phyloP scores from a whole-genome alignment of 331 rosid species.

The Cydonia oblonga region DNA sequence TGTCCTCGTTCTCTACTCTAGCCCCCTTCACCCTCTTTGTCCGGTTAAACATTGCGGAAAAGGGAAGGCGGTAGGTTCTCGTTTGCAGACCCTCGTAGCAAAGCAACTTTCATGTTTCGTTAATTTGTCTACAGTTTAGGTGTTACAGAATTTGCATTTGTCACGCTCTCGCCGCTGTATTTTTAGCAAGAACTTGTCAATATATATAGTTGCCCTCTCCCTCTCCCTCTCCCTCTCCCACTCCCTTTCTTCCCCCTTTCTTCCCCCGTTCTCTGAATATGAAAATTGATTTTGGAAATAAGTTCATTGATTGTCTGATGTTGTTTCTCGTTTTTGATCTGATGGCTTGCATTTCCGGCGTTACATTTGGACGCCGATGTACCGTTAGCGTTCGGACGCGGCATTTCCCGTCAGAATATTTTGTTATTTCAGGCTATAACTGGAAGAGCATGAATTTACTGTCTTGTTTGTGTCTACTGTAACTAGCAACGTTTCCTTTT shows the following conservation, averaged over 20 bases:
- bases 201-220: neutral
- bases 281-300: neutral
- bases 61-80: conserved; percentile 2
- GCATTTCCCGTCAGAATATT: neutral
- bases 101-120: conserved; percentile 26
- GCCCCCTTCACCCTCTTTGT: neutral
- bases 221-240: neutral
- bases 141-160: conserved; percentile 23
- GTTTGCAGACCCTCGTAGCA: conserved; percentile 20
- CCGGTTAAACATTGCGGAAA: neutral
- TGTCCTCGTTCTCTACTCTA: neutral
- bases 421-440: neutral
- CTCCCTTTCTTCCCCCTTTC: no score
- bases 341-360: neutral
- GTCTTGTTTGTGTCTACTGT: no score
- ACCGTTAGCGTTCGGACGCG: neutral
- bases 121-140: conserved; percentile 32
- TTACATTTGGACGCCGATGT: neutral
- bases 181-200: conserved; percentile 27
- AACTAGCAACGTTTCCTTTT: no score
- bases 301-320: neutral
- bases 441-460: neutral
- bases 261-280: neutral
- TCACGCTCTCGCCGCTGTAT: conserved; percentile 15
- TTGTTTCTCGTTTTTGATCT: neutral